Conservation (phyloP, 2,329 filamentous ascomycete species). For the Fusarium fujikuroi region DNA sequence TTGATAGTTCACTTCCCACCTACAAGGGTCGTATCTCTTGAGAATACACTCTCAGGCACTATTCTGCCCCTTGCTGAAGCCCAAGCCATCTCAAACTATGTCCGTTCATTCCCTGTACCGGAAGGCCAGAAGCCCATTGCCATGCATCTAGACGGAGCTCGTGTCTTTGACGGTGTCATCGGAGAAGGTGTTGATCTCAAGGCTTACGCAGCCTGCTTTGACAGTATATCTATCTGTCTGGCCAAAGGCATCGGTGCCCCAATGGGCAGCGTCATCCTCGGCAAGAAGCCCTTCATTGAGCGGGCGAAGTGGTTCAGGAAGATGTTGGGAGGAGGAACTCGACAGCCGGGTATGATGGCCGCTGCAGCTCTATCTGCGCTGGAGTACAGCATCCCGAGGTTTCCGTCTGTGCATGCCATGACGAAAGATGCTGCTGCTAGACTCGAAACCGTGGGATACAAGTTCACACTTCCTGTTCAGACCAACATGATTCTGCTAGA, state of each 20-base stretch:
- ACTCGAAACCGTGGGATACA: constrained; percentile 32
- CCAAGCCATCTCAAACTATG: constrained; percentile 74
- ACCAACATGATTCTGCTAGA: constrained; percentile 45
- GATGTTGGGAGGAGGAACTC: constrained; percentile 75
- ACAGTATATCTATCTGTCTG: constrained; percentile 80
- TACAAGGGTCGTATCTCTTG: constrained; percentile 79
- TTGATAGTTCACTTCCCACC: constrained; percentile 79
- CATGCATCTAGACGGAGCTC: constrained; percentile 79
- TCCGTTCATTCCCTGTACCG: constrained; percentile 54
- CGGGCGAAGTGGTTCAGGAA: constrained; percentile 63
- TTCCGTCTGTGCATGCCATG: constrained; percentile 35
- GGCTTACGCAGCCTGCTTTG: constrained; percentile 73
- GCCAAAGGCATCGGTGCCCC: constrained; percentile 82
- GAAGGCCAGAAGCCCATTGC: constrained; percentile 62
- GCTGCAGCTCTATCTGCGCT: constrained; percentile 75
- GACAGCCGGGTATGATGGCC: constrained; percentile 76
- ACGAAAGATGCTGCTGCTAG: constrained; percentile 27
- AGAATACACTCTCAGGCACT: constrained; percentile 82
- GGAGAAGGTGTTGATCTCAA: constrained; percentile 71
- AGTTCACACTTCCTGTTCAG: constrained; percentile 41
- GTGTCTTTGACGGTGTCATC: constrained; percentile 79
- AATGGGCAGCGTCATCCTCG: constrained; percentile 77
- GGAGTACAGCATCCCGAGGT: constrained; percentile 35
- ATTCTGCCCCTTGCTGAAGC: constrained; percentile 79
- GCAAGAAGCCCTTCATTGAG: constrained; percentile 50